These are phyloP conservation scores for Diaporthe sp. DNA, from an alignment of 2,329 filamentous ascomycete species.

Conservation along the genomic window DNA sequence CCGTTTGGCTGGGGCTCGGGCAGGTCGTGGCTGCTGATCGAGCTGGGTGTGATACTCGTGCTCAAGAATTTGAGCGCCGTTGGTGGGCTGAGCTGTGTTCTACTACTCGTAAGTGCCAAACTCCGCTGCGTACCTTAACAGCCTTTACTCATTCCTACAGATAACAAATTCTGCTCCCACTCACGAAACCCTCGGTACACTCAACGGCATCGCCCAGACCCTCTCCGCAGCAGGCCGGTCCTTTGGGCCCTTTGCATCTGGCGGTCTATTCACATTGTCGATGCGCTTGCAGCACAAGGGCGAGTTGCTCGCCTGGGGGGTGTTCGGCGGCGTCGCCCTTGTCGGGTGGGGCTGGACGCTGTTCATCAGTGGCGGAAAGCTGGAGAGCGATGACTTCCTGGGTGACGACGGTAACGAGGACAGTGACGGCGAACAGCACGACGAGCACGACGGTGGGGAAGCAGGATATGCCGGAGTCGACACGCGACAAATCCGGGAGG, in stretches of 20 bases:
- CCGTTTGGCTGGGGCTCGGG: slow-evolving; percentile 72
- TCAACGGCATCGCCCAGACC: slow-evolving; percentile 95
- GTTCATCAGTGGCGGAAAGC: slow-evolving; percentile 76
- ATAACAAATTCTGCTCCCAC: slow-evolving; percentile 95
- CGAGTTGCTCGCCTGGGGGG: slow-evolving; percentile 86
- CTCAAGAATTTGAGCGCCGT: slow-evolving; percentile 93
- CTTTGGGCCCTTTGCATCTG: slow-evolving; percentile 89
- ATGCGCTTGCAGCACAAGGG: slow-evolving; percentile 82
- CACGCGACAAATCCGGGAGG: not conserved
- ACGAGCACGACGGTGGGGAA: slow-evolving; percentile 37
- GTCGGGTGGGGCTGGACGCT: slow-evolving; percentile 85
- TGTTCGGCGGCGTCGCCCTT: slow-evolving; percentile 88
- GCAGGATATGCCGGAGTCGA: not conserved
- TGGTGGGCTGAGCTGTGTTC: slow-evolving; percentile 88
- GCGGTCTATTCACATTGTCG: slow-evolving; percentile 86
- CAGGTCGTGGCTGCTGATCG: slow-evolving; percentile 80
- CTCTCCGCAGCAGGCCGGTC: slow-evolving; percentile 92
- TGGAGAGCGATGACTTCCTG: slow-evolving; percentile 72
- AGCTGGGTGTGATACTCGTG: slow-evolving; percentile 85
- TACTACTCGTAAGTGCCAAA: slow-evolving; percentile 79
- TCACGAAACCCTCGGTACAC: slow-evolving; percentile 85
- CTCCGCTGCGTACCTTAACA: not conserved
- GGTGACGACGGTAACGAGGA: slow-evolving; percentile 54
- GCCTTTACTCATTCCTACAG: slow-evolving; percentile 57
- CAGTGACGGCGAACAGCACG: slow-evolving; percentile 48